Base-by-base conservation (phyloP, 2,329 filamentous ascomycete genomes). In the Lecanoromycetidae sp. region DNA sequence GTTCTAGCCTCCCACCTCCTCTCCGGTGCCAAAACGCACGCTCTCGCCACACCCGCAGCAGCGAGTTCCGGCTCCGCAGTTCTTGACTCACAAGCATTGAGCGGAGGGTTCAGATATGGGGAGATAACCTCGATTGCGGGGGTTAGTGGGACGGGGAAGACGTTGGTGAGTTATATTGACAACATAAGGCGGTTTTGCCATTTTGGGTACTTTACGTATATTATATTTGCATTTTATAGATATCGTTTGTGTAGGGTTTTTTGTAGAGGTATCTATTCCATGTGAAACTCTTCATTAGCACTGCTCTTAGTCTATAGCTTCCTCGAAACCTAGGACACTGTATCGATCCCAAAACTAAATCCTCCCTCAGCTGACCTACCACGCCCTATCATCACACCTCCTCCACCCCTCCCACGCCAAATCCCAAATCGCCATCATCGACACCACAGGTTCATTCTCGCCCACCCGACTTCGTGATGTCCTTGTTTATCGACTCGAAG, bases 391-490 rank as follows among this genome's bases (percentile, higher is more conserved):
- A 1, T 57, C 60, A 6, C 66, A 66, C 49, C 57, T 74, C 1
- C 53, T 70, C n/a, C n/a, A 2, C 26, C 51, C 7, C 43, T 56
- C 13, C 6, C 52, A 0, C 32, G 40, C 2, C 52, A 57, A n/a
- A n/a, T n/a, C n/a, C 0, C 57, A 57, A 5, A 68, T 63, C 2
- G 69, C 65, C 0, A 57, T 73, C 4, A 62, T 74, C 9, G 71
- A 74, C 46, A 66, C 65, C 3, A 65, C 63, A 0, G 66, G 70
- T 2, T 61, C 65, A 2, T 67, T 72, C 34, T 67, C 71, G 53
- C 60, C 72, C 6, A 43, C 67, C 1, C 57, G 57, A 4, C 50
- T 74, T 3, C 63, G 67, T 46, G 51, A 54, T 6, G 30, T 58
- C 5, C 54, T 67, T 5, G 13, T 60, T 17, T 46, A 49, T 1